Conservation (phyloP, 2,329 filamentous ascomycete species). For the Colletotrichum siamense region DNA sequence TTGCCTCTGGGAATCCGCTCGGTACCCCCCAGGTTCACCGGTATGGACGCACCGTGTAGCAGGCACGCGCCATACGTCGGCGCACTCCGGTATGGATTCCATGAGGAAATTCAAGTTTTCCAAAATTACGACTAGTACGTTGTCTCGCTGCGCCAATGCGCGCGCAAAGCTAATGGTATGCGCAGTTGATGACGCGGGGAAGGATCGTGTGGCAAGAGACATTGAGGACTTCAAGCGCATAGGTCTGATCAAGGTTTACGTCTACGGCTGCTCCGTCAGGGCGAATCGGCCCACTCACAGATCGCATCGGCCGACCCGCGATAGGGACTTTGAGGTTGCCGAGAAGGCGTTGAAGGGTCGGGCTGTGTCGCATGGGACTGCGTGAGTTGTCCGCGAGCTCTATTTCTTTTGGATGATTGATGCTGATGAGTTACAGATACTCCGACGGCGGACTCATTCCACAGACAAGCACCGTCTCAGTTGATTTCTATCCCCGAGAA, state of each 20-base stretch:
- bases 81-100: background rate
- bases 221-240: constrained; percentile 14
- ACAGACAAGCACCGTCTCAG: background rate
- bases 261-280: background rate
- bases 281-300: background rate
- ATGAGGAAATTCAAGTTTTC: constrained; percentile 25
- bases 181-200: constrained; percentile 16
- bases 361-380: constrained; percentile 24
- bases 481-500: constrained; percentile 2
- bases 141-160: no score
- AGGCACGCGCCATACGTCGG: background rate
- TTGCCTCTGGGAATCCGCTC: background rate
- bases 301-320: background rate
- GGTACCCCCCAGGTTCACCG: background rate
- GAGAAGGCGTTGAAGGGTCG: constrained; percentile 24
- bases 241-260: constrained; percentile 24
- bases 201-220: constrained; percentile 7
- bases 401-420: background rate
- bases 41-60: background rate
- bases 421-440: background rate
- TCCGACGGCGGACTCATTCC: background rate
- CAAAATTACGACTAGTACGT: constrained; percentile 22
- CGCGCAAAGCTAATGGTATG: background rate
- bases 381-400: constrained; percentile 13
- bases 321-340: background rate